Percentiles rank a stretch among this genome's conserved stretches.
These are phyloP conservation scores for Skeletonema tropicum DNA, from an alignment of 108 stramenopile species.

Conservation along the genomic window DNA sequence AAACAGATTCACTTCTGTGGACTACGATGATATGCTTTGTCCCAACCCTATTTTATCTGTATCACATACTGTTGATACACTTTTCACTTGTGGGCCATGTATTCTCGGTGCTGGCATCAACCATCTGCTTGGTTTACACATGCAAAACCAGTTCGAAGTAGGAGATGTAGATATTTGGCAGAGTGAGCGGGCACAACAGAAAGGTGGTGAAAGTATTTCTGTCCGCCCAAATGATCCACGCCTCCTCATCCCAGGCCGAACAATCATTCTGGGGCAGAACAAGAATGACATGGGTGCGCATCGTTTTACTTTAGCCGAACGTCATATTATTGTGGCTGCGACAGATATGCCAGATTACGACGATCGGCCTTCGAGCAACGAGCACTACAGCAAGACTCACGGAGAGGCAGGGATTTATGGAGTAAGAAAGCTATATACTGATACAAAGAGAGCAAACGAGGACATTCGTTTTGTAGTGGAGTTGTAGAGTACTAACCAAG, in stretches of 20 bases:
- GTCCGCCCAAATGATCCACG: slow-evolving; percentile 3
- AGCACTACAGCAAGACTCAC: slow-evolving; percentile 66
- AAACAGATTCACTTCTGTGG: slow-evolving; percentile 73
- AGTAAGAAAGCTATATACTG: slow-evolving; percentile 50
- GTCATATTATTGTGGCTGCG: slow-evolving; percentile 59
- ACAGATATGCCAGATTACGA: slow-evolving; percentile 79
- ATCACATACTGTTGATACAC: slow-evolving; percentile 55
- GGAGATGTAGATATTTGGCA: slow-evolving; percentile 51
- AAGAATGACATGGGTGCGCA: slow-evolving; percentile 71
- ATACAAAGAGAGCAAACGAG: slow-evolving; percentile 57
- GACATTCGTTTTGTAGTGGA: slow-evolving; percentile 57
- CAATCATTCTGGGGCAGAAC: slow-evolving; percentile 64
- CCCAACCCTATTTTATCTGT: slow-evolving; percentile 50
- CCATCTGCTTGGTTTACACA: slow-evolving; percentile 48
- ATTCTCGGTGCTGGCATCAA: slow-evolving; percentile 64
- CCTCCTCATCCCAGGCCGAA: slow-evolving; percentile 55
- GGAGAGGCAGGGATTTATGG: slow-evolving; percentile 59
- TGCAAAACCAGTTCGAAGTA: slow-evolving; percentile 51
- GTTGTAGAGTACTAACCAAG: slow-evolving; percentile 8
- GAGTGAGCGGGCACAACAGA: slow-evolving; percentile 2
- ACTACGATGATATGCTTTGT: slow-evolving; percentile 68
- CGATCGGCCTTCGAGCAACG: slow-evolving; percentile 54
- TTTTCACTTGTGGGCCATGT: slow-evolving; percentile 69
- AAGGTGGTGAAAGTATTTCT: slow-evolving; percentile 3
- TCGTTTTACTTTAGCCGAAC: slow-evolving; percentile 62